Conservation (phyloP, 2,329 filamentous ascomycete species). For the Sporothrix phasma region DNA sequence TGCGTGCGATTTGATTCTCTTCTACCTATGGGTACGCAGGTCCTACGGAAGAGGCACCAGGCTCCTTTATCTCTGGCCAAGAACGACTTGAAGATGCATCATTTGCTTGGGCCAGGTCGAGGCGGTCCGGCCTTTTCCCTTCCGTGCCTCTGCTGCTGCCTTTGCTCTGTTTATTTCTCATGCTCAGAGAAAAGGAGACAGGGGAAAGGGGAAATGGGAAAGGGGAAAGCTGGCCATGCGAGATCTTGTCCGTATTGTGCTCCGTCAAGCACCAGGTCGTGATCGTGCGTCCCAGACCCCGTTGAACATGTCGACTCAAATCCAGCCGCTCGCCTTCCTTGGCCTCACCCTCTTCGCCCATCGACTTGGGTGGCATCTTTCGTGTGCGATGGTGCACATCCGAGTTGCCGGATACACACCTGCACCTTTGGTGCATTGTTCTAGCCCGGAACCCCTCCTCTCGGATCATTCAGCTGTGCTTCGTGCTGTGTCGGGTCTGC, state of each 20-base stretch:
- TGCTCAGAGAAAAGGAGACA: neutral
- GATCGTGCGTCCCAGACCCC: too few relatives aligned
- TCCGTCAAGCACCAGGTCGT: neutral
- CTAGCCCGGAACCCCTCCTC: neutral
- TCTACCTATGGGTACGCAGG: neutral
- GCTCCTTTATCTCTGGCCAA: neutral
- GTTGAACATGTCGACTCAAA: too few relatives aligned
- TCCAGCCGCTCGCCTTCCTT: too few relatives aligned
- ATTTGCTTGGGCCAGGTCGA: neutral
- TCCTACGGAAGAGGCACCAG: neutral
- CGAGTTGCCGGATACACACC: neutral
- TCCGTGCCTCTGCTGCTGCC: neutral
- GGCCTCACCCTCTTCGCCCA: too few relatives aligned
- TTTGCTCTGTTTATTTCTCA: neutral
- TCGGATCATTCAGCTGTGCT: neutral
- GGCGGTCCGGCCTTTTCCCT: neutral
- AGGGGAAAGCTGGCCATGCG: neutral
- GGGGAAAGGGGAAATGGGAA: neutral
- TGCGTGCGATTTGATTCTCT: slow-evolving; percentile 1
- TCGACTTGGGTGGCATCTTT: too few relatives aligned
- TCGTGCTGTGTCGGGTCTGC: neutral
- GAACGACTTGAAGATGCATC: neutral
- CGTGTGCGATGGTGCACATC: neutral
- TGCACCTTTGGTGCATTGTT: neutral
- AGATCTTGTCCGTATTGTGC: neutral